phyloP scores from a whole-genome alignment of 1,139 yeast genomes.

The Geotrichum restrictum region DNA sequence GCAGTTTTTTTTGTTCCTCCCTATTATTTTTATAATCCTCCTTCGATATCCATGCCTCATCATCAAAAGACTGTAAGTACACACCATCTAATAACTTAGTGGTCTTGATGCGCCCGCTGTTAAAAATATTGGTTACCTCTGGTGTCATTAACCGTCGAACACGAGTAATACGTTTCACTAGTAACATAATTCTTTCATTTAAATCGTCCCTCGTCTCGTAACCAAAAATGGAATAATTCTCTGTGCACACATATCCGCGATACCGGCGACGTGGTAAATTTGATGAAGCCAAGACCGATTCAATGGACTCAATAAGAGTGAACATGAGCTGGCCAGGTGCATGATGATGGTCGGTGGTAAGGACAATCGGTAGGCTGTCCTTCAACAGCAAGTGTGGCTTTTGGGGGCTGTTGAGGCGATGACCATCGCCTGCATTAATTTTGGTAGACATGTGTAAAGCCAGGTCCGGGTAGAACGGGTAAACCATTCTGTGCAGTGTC shows the following conservation, averaged over 20 bases:
- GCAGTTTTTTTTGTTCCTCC: background rate
- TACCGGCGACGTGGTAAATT: background rate
- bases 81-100: background rate
- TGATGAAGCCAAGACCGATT: background rate
- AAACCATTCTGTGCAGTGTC: background rate
- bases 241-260: conserved; percentile 2
- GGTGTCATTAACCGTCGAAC: background rate
- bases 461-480: background rate
- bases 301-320: background rate
- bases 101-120: background rate
- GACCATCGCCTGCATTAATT: background rate
- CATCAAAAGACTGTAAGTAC: background rate
- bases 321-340: background rate
- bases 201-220: background rate
- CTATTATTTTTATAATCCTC: background rate
- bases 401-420: background rate
- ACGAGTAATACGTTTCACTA: background rate
- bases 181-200: background rate
- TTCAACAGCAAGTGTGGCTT: background rate
- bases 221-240: background rate
- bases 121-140: background rate
- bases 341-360: background rate
- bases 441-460: background rate
- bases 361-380: background rate
- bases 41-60: background rate